These are phyloP conservation scores for Paratinospora sagittata DNA, from an alignment of 164 flowering plant genomes.

Conservation along the genomic window DNA sequence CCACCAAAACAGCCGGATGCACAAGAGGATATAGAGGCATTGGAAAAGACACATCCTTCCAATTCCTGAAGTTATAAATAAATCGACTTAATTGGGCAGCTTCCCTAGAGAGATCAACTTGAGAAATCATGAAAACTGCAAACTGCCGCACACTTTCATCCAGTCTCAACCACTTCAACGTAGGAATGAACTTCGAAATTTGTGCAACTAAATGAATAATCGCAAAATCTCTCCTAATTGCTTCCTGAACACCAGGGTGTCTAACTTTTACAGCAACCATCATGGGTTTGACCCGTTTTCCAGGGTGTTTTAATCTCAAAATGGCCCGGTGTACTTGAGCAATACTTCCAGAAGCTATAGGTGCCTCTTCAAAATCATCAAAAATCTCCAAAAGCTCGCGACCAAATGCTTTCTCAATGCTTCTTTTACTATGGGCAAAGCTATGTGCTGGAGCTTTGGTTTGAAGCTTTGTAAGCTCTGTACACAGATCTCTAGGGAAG, in stretches of 20 bases:
- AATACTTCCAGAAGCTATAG: slow-evolving; percentile 86
- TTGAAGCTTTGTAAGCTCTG: slow-evolving; percentile 63
- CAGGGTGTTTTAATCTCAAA: slow-evolving; percentile 47
- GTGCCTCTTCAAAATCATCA: slow-evolving; percentile 68
- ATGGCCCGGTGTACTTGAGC: slow-evolving; percentile 83
- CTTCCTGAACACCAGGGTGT: slow-evolving; percentile 83
- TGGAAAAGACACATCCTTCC: slow-evolving; percentile 85
- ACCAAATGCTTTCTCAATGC: slow-evolving; percentile 68
- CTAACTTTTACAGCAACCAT: slow-evolving; percentile 85
- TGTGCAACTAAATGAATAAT: slow-evolving; percentile 59
- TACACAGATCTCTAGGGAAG: slow-evolving; percentile 62
- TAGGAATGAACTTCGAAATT: slow-evolving; percentile 52
- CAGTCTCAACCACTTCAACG: slow-evolving; percentile 67
- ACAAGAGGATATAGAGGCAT: slow-evolving; percentile 80
- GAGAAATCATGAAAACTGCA: slow-evolving; percentile 83
- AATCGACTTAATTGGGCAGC: slow-evolving; percentile 85
- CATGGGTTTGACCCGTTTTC: slow-evolving; percentile 46
- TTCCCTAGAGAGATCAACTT: slow-evolving; percentile 89
- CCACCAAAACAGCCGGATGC: slow-evolving; percentile 88
- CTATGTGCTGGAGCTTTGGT: slow-evolving; percentile 67
- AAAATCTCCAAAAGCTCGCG: slow-evolving; percentile 63
- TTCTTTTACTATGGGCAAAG: slow-evolving; percentile 48
- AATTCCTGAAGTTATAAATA: slow-evolving; percentile 67
- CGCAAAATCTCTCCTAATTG: slow-evolving; percentile 64
- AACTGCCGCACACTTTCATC: slow-evolving; percentile 84